Percentiles rank a stretch among this genome's conserved stretches.
Conservation (phyloP, 257 asterid genomes). For the Nyctanthes arbortristis region DNA sequence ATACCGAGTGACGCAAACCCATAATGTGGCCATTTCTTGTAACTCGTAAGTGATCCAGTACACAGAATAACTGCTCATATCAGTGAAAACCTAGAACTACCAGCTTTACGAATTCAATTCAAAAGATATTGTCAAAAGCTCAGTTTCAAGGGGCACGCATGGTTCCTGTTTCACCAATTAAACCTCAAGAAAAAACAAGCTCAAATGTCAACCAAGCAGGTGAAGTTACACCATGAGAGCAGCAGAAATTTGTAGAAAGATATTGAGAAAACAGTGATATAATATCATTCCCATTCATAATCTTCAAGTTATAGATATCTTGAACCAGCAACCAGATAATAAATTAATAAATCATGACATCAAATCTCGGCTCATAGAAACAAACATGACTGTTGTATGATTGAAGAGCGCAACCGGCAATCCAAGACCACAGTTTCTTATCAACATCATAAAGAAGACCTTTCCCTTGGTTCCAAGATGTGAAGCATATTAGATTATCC, state of each 20-base stretch:
- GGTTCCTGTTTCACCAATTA: constrained; percentile 9
- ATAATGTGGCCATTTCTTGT: constrained; percentile 4
- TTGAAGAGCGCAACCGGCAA: constrained; percentile 93
- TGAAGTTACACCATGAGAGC: background rate
- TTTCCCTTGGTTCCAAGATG: constrained; percentile 98
- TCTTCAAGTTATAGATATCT: background rate
- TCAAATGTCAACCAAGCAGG: background rate
- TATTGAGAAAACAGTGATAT: background rate
- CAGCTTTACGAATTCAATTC: background rate
- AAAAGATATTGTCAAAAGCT: background rate
- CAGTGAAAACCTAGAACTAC: background rate
- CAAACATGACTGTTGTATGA: constrained; percentile 93
- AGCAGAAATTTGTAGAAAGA: background rate
- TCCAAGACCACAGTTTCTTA: constrained; percentile 95
- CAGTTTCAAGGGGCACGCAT: background rate
- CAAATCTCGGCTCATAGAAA: constrained; percentile 98
- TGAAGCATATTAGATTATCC: constrained; percentile 91
- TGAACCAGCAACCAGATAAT: constrained; percentile 6
- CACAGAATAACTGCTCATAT: background rate
- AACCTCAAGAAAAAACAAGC: constrained; percentile 3
- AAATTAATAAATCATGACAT: constrained; percentile 59
- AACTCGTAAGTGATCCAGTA: constrained; percentile 5
- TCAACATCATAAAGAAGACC: constrained; percentile 93
- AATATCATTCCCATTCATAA: background rate
- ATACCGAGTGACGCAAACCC: constrained; percentile 1